Base-by-base conservation (phyloP, 2,329 filamentous ascomycete species). In the Zasmidium cellare region DNA sequence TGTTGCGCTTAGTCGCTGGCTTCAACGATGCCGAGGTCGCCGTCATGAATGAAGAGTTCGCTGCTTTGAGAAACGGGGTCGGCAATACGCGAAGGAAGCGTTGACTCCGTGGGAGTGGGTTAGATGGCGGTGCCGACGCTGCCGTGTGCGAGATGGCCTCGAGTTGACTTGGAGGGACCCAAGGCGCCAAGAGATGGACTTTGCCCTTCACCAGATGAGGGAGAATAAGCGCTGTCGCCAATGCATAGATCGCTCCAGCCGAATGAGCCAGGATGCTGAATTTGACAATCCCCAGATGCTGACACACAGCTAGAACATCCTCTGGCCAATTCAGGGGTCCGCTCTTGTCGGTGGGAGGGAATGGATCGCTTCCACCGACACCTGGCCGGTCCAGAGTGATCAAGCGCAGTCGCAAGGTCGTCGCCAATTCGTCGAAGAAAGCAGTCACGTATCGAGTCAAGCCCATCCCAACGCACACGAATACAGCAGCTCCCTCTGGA, bases 381-480 rank as follows among this genome's bases (percentile, higher is more conserved):
- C 94, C 94, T 55, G 94, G 94, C 53, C 94, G 86, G 74, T 99
- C 94, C 5, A 93, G 89, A 0, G 94, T 97, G 65, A 99, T 96
- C 52, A 99, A 81, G 19, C 94, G 86, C 56, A 99, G 77, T 72
- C 91, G 94, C 58, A 99, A 78, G 0, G 92, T 96, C 69, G 90
- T 78, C 2, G 94, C 94, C 53, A 99, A 80, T 73, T 99, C 94
- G 72, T 99, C 94, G 71, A 97, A 99, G 72, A 99, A 99, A 0
- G 92, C 92, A 60, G 91, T 97, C 59, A 99, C 90, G 72, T 94
- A 99, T 74, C 94, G 85, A 11, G 94, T 99, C 68, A 99, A 76
- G 0, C 94, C 94, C 94, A 99, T 99, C 19, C 94, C 94, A 2
- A 99, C 92, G 69, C 94, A 99, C 72, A 94, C 96, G 66, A 99